Conservation (phyloP, 2,329 filamentous ascomycete genomes). For the Volutella citrinella region DNA sequence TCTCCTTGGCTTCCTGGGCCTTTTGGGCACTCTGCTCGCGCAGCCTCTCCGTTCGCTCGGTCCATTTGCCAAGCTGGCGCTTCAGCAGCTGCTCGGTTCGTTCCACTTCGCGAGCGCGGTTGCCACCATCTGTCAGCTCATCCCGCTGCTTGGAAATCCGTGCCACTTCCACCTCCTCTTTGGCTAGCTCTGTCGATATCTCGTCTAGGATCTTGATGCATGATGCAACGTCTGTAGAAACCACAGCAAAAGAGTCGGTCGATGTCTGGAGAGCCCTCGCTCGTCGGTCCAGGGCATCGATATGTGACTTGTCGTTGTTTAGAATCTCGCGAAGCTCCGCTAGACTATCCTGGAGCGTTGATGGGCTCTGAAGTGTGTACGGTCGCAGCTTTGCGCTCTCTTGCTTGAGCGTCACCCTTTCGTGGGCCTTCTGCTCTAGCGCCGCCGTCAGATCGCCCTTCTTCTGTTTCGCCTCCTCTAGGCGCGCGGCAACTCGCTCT, state of each 20-base stretch:
- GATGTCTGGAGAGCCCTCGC: conserved; percentile 90
- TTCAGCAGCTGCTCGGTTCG: conserved; percentile 79
- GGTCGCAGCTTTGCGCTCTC: conserved; percentile 88
- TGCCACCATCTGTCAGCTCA: conserved; percentile 80
- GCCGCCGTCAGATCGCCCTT: conserved; percentile 71
- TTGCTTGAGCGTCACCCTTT: conserved; percentile 69
- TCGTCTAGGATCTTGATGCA: conserved; percentile 90
- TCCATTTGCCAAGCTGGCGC: conserved; percentile 81
- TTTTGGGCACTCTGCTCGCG: conserved; percentile 78
- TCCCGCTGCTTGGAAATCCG: conserved; percentile 81
- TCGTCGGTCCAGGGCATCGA: conserved; percentile 82
- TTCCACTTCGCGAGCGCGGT: conserved; percentile 89
- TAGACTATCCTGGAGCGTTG: conserved; percentile 75
- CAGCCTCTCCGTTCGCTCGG: conserved; percentile 80
- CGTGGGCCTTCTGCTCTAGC: conserved; percentile 69
- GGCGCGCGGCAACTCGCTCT: conserved; percentile 75
- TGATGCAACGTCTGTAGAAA: conserved; percentile 78
- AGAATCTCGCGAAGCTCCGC: conserved; percentile 79
- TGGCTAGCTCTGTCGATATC: conserved; percentile 76
- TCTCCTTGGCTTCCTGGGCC: conserved; percentile 74
- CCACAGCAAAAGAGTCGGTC: conserved; percentile 81
- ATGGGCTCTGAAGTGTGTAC: conserved; percentile 87
- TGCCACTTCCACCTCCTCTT: conserved; percentile 86
- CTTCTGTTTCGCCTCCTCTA: conserved; percentile 79
- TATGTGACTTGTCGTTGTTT: conserved; percentile 74